A percentile compares a stretch with the other conserved stretches of the same genome.
Conservation (phyloP, 129 eudicot genomes). For the Helianthus annuus region HanXRQr2.0-SUNRISE NC_035447.2:153505537-153506036, state of each 20-base stretch:
- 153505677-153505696: conserved; percentile 18
- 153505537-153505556: conserved; percentile 51
- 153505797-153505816: neutral
- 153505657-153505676: conserved; percentile 34
- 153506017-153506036: neutral
- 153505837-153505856: neutral
- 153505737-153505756: conserved; percentile 30
- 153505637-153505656: conserved; percentile 46
- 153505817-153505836: conserved; percentile 22
- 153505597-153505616: conserved; percentile 40
- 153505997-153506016: neutral
- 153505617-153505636: conserved; percentile 61
- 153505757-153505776: conserved; percentile 32
- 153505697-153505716: conserved; percentile 31
- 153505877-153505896: conserved; percentile 60
- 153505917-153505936: conserved; percentile 46
- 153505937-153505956: conserved; percentile 45
- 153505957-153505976: conserved; percentile 85
- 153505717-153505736: conserved; percentile 11
- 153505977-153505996: conserved; percentile 12
- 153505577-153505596: conserved; percentile 48
- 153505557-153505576: conserved; percentile 64
- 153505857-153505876: conserved; percentile 28
- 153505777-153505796: neutral
- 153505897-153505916: conserved; percentile 47